Evolutionary conservation across 768 basidiomycete species (phyloP).

Genomic region (Mycena leptocephala): DNA sequence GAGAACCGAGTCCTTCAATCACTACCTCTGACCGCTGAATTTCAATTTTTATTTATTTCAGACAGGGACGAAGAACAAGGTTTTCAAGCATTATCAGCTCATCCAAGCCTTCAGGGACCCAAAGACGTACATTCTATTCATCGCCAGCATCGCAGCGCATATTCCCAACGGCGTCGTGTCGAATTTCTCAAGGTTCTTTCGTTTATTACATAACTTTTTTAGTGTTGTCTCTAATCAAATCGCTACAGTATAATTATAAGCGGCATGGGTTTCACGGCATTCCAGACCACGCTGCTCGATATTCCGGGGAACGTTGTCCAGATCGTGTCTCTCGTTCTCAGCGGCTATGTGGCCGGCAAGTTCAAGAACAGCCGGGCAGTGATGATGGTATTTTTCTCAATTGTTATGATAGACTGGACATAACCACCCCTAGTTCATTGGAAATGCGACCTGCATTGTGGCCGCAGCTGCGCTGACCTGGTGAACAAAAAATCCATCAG

Average conservation of each 20-base stretch:
- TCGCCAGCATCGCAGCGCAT: conserved; percentile 50
- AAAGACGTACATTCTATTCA: conserved; percentile 52
- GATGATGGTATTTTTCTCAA: conserved; percentile 32
- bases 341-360: conserved; percentile 38
- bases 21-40: not conserved
- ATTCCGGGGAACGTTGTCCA: conserved; percentile 26
- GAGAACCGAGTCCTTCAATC: conserved; percentile 34
- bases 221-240: conserved; percentile 14
- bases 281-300: conserved; percentile 36
- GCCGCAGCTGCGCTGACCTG: conserved; percentile 32
- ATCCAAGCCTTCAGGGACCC: conserved; percentile 47
- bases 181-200: conserved; percentile 40
- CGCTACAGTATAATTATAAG: conserved; percentile 52
- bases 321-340: conserved; percentile 33
- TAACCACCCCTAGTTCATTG: too few relatives aligned
- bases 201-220: not conserved
- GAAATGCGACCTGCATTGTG: conserved; percentile 28
- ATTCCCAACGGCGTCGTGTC: conserved; percentile 47
- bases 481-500: too few relatives aligned
- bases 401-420: too few relatives aligned
- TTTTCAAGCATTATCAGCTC: conserved; percentile 55
- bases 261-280: conserved; percentile 40
- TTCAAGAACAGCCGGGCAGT: conserved; percentile 41
- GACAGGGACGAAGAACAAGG: conserved; percentile 52
- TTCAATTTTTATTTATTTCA: not conserved